phyloP scores from a whole-genome alignment of 73 alveolate genomes.

The Tetrahymena elliotti region DNA sequence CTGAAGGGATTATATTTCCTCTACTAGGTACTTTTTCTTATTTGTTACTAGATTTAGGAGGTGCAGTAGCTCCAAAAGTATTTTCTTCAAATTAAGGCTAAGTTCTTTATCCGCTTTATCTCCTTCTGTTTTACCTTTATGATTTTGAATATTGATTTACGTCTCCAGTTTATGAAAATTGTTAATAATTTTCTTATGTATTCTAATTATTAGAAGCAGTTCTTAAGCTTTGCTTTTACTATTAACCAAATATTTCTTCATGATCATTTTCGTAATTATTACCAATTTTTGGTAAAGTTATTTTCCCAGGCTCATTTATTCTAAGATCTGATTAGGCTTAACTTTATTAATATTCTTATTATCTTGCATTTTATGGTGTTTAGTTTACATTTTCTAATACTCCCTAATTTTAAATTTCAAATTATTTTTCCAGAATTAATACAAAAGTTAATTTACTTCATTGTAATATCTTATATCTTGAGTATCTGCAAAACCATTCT shows the following conservation, averaged over 20 bases:
- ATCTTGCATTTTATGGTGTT: not conserved
- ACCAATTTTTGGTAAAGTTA: not conserved
- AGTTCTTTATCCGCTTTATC: not conserved
- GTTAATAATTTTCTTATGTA: not conserved
- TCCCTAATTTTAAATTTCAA: not conserved
- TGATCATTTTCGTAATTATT: not conserved
- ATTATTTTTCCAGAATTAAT: not conserved
- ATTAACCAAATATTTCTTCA: not conserved
- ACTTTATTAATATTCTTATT: not conserved
- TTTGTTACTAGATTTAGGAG: not conserved
- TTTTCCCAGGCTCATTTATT: not conserved
- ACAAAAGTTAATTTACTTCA: not conserved
- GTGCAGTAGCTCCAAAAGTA: not conserved
- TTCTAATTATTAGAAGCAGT: not conserved
- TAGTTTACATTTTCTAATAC: not conserved
- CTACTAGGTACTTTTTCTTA: not conserved
- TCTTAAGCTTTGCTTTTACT: not conserved
- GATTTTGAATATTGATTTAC: not conserved
- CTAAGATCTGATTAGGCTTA: not conserved
- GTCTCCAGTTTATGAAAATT: not conserved
- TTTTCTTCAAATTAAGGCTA: not conserved
- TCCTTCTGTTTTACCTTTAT: not conserved
- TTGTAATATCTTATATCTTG: not conserved
- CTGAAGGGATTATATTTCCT: not conserved
- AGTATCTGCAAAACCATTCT: not conserved